Evolutionary conservation across 2,329 filamentous ascomycete genomes (phyloP), one percentile per base, ranked within the genome.

Genomic region (Chrysosporium keratinophilum): DNA sequence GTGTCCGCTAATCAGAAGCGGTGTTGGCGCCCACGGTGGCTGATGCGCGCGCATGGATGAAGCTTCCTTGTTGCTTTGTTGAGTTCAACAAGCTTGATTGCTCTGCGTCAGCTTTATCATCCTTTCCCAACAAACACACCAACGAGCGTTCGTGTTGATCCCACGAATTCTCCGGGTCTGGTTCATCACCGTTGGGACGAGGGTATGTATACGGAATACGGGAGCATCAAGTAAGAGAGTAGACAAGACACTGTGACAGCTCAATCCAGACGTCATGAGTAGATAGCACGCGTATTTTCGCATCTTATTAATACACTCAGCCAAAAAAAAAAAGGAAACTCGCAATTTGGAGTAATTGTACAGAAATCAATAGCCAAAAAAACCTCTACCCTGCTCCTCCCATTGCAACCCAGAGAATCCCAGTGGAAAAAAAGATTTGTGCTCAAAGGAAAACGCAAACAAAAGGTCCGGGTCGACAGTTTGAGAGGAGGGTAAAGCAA

Each of bases 351-450:
- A 28, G 40, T 37, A 45, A 17, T 37, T 52, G 47, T 50, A 50
- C 40, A 53, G 34, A 47, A 53, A 1, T 35, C 31, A 48, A 53
- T 23, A 33, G 28, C 6, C 40, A 14, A 43, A 48, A 48, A 14
- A 44, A 45, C 50, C 50, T 52, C 42, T 52, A 52, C 42, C 40
- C 50, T 45, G 33, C 41, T 37, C 50, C 50, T 45, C 50, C 31
- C 28, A 11, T 51, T 28, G 35, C 17, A 43, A 44, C 39, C 49
- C 39, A 20, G 40, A 35, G 23, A 51, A 51, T 43, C 35, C 47
- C 39, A 50, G 23, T 44, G 50, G 6, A 23, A 45, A 52, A 51
- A 43, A 51, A 44, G 35, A 43, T 23, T 35, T 44, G 40, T 31
- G 41, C 49, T 43, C 39, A n/a, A 43, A 10, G 40, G 17, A 34